Evolutionary conservation across 163 green algal species (phyloP).

Genomic region (Scenedesmus sp.): DNA sequence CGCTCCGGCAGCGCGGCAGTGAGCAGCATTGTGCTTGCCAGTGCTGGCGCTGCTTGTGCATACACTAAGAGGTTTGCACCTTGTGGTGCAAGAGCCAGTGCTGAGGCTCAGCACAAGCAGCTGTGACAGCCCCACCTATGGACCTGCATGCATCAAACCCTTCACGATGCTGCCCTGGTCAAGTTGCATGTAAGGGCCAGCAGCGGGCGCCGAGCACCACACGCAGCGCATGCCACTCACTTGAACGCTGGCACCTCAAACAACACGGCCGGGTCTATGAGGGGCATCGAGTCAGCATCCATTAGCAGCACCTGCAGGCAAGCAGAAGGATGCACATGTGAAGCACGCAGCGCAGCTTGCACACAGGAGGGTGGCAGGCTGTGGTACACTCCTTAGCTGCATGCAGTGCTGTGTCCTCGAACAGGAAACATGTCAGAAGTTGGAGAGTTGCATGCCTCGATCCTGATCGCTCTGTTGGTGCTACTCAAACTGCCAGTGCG

Average conservation of each 20-base stretch:
- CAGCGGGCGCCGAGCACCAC: neutral
- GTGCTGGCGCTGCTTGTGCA: neutral
- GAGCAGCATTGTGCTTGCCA: neutral
- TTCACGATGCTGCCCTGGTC: neutral
- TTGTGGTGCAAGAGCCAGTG: no score
- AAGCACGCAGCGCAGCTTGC: no score
- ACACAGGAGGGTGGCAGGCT: neutral
- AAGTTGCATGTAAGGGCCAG: neutral
- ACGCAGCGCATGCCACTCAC: neutral
- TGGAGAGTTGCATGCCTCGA: no score
- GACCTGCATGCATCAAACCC: neutral
- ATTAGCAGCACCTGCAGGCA: slow-evolving; percentile 52
- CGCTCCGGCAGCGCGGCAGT: no score
- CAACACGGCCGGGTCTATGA: slow-evolving; percentile 37
- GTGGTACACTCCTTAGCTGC: neutral
- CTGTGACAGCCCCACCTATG: neutral
- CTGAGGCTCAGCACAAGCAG: neutral
- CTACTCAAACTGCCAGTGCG: no score
- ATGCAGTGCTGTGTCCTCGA: no score
- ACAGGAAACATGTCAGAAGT: no score
- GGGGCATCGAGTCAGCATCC: slow-evolving; percentile 55
- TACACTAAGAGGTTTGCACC: neutral
- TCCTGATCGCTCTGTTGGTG: no score
- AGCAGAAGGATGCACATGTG: neutral
- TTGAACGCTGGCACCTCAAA: slow-evolving; percentile 30